Evolutionary conservation across 2,329 filamentous ascomycete genomes (phyloP), one percentile per base, ranked within the genome.

Genomic region (Coccinonectria pachysandricola): DNA sequence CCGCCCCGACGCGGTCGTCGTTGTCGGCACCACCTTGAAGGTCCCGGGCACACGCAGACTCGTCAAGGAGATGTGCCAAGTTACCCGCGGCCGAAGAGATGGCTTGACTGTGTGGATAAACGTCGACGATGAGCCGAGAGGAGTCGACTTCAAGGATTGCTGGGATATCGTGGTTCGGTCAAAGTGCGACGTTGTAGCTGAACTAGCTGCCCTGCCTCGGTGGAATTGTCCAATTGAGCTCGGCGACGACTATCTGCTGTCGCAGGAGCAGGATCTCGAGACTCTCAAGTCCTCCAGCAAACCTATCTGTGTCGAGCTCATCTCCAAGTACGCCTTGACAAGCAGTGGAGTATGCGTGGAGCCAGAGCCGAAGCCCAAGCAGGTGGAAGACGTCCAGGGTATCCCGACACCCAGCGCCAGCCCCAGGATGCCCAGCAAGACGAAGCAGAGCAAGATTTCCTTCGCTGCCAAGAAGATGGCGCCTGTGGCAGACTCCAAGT

Each of bases 81-180:
- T 85, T 16, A 83, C 92, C n/a, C 72, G 87, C 35, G 75, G 79
- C 44, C 75, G 85, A 28, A 75, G 74, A 39, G 82, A 92, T 42
- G 87, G 88, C 1, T 72, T 94, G 32, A 85, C 87, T 0, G 79
- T 92, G 25, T 98, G 88, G 85, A 83, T 98, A 56, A 96, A 96
- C 55, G 74, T 85, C 28, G 86, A 94, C 34, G 67, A 82, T 0
- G 82, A 85, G 39, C 91, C 91, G 1, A 70, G 77, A 21, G 79
- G 82, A 12, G 77, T 74, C 38, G 86, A 95, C 32, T 78, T 96
- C 37, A 87, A 88, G 49, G 80, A 92, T 37, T 86, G 84, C 46
- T 98, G 87, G 80, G 91, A 98, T 54, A 59, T 95, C 34, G 75
- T 96, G 11, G 80, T 98, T 18, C 76, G 75, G 39, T 87, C 85